Percentiles rank a stretch among this genome's conserved stretches.
These are phyloP conservation scores for Bertia moriformis DNA, from an alignment of 2,329 filamentous ascomycete genomes.

Conservation along the genomic window DNA sequence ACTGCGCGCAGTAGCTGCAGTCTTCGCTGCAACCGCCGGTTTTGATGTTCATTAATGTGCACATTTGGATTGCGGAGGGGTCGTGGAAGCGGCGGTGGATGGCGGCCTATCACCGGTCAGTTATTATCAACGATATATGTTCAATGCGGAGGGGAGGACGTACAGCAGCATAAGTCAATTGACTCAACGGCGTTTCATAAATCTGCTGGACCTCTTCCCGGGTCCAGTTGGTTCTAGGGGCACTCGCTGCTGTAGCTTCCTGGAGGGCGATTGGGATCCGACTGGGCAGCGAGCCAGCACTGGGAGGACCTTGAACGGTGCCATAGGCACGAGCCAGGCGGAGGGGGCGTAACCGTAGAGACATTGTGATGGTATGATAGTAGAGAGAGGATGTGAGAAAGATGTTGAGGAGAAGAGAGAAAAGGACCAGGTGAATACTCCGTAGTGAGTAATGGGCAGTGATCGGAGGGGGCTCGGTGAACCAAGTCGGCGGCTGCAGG, in stretches of 20 bases:
- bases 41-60: constrained; percentile 94
- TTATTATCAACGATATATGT: too few species aligned
- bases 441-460: too few species aligned
- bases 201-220: not conserved
- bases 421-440: too few species aligned
- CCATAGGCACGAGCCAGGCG: not conserved
- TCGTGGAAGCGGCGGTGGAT: constrained; percentile 78
- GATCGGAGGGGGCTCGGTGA: too few species aligned
- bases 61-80: constrained; percentile 73
- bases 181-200: not conserved
- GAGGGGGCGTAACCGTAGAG: not conserved
- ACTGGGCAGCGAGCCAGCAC: not conserved
- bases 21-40: constrained; percentile 85
- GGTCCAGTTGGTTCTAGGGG: not conserved
- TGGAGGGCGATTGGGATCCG: not conserved
- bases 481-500: too few species aligned
- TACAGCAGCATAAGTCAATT: constrained; percentile 1
- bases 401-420: too few species aligned
- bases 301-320: not conserved
- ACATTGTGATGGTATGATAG: constrained; percentile 1
- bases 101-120: constrained; percentile 38
- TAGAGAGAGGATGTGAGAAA: not conserved
- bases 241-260: not conserved
- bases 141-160: not conserved
- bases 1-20: constrained; percentile 85